Conservation (phyloP, 768 basidiomycete species). For the Boletus tomentosulus region DNA sequence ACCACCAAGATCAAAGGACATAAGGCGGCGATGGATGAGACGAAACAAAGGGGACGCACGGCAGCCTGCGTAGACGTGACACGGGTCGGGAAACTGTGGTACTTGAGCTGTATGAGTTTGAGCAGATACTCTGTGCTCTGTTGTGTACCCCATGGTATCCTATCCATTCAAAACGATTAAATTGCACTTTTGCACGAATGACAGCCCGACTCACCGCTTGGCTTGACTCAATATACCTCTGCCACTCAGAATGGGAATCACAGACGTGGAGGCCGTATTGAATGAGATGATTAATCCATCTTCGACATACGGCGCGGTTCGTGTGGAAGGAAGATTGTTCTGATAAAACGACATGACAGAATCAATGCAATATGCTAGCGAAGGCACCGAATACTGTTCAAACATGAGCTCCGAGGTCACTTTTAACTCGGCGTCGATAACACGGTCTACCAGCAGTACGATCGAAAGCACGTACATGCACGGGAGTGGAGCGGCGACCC, state of each 20-base stretch:
- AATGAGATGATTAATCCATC: slow-evolving; percentile 90
- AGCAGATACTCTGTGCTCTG: slow-evolving; percentile 91
- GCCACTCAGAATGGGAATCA: slow-evolving; percentile 83
- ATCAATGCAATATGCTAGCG: slow-evolving; percentile 84
- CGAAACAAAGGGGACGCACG: slow-evolving; percentile 40
- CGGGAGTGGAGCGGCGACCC: slow-evolving; percentile 87
- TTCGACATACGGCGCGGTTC: slow-evolving; percentile 37
- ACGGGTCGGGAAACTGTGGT: slow-evolving; percentile 86
- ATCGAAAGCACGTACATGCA: slow-evolving; percentile 51
- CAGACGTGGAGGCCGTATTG: slow-evolving; percentile 86
- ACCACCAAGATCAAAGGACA: neutral
- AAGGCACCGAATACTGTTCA: slow-evolving; percentile 85
- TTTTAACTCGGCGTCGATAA: slow-evolving; percentile 27
- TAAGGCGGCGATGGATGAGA: neutral
- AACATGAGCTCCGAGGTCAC: slow-evolving; percentile 97
- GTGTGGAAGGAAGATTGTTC: slow-evolving; percentile 47
- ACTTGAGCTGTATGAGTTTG: slow-evolving; percentile 93
- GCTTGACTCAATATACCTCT: slow-evolving; percentile 80
- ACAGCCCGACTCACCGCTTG: slow-evolving; percentile 60
- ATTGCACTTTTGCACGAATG: neutral
- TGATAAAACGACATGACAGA: slow-evolving; percentile 90
- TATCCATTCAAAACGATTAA: slow-evolving; percentile 28
- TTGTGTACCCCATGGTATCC: slow-evolving; percentile 91
- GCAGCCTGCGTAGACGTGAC: slow-evolving; percentile 74
- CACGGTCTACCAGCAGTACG: neutral